Percentiles rank a stretch among this genome's conserved stretches.
Evolutionary conservation across 1,284 basidiomycete genomes (phyloP).

Genomic region (Pyrrhoderma noxium): DNA sequence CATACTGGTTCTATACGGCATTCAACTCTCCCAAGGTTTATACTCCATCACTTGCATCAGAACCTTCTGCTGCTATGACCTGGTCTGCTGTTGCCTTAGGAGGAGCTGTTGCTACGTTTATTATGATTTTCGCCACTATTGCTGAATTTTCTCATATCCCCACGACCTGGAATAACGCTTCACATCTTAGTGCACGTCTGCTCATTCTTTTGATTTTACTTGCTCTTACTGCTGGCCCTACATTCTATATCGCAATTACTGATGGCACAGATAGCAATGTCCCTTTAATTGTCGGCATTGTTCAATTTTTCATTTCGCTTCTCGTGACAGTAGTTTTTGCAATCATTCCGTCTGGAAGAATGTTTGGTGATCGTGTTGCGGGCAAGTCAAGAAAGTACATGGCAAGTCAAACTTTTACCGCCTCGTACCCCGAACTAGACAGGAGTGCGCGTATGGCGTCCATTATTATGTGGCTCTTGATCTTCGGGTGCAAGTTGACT

Average conservation of each 20-base stretch:
- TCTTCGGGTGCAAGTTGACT: conserved; percentile 87
- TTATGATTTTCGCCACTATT: conserved; percentile 88
- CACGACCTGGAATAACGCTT: conserved; percentile 97
- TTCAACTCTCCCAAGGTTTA: conserved; percentile 97
- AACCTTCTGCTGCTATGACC: conserved; percentile 70
- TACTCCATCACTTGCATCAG: conserved; percentile 52
- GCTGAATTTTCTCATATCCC: conserved; percentile 94
- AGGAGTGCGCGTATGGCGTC: conserved; percentile 68
- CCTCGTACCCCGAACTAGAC: conserved; percentile 79
- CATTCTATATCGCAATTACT: conserved; percentile 82
- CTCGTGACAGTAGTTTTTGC: conserved; percentile 75
- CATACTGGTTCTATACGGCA: conserved; percentile 93
- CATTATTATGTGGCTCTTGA: conserved; percentile 79
- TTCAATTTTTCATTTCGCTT: conserved; percentile 86
- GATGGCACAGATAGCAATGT: conserved; percentile 50
- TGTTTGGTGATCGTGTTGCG: conserved; percentile 94
- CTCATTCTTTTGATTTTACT: conserved; percentile 83
- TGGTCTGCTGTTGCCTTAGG: conserved; percentile 92
- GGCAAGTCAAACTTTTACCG: conserved; percentile 95
- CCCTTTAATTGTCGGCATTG: conserved; percentile 79
- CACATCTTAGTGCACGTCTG: conserved; percentile 84
- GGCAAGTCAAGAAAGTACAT: conserved; percentile 92
- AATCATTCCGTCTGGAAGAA: conserved; percentile 83
- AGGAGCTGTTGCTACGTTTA: conserved; percentile 80
- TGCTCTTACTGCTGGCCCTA: conserved; percentile 82